These are phyloP conservation scores for Moricandia moricandioides DNA, from an alignment of 345 rosid species.

Conservation along the genomic window DNA sequence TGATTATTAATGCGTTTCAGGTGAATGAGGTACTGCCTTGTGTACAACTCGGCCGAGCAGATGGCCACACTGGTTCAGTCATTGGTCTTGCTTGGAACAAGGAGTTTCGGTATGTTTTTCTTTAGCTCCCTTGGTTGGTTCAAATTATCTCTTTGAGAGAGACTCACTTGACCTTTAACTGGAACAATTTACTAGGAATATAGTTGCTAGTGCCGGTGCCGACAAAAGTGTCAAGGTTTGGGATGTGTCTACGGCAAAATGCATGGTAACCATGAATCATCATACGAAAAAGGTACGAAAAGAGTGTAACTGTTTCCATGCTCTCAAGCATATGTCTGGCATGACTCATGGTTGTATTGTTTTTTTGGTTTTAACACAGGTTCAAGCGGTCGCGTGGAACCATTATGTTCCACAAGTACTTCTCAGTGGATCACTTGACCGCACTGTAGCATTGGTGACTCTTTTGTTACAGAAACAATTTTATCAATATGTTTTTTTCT, in stretches of 20 bases:
- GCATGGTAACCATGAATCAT: constrained; percentile 67
- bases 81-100: constrained; percentile 95
- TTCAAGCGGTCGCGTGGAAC: constrained; percentile 93
- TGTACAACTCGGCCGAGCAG: constrained; percentile 60
- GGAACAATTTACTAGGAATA: constrained; percentile 47
- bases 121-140: background rate
- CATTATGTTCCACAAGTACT: constrained; percentile 67
- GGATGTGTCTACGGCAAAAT: constrained; percentile 69
- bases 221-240: constrained; percentile 76
- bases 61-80: constrained; percentile 71
- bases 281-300: constrained; percentile 64
- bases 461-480: background rate
- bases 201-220: constrained; percentile 84
- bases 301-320: background rate
- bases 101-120: constrained; percentile 58
- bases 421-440: constrained; percentile 85
- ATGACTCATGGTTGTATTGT: background rate
- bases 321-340: background rate
- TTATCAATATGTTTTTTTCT: background rate
- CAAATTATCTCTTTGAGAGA: background rate
- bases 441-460: constrained; percentile 68
- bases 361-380: constrained; percentile 41
- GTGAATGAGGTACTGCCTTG: constrained; percentile 67
- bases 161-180: background rate
- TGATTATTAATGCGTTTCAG: constrained; percentile 38